Conservation (phyloP, 2,329 filamentous ascomycete genomes). For the Ascochyta pisi region DNA sequence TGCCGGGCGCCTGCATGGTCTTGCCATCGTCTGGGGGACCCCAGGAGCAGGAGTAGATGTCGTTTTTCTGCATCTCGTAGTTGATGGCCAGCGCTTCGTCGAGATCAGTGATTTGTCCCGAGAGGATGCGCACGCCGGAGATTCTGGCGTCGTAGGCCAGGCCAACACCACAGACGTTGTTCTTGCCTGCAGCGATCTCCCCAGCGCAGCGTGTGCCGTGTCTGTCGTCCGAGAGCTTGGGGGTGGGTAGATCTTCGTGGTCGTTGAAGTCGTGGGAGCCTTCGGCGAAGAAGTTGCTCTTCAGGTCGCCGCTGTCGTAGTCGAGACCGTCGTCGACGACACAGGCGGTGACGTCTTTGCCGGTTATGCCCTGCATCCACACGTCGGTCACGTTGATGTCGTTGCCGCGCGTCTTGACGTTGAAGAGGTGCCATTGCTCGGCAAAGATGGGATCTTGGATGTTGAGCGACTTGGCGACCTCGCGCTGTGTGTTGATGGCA, state of each 20-base stretch:
- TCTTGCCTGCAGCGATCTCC: constrained; percentile 89
- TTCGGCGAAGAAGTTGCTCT: constrained; percentile 89
- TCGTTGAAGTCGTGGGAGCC: constrained; percentile 99
- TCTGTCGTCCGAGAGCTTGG: constrained; percentile 80
- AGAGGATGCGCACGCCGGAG: constrained; percentile 90
- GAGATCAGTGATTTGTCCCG: constrained; percentile 85
- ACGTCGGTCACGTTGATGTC: constrained; percentile 96
- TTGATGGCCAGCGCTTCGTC: constrained; percentile 94
- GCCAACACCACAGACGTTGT: constrained; percentile 93
- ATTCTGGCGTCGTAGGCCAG: constrained; percentile 93
- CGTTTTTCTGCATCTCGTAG: constrained; percentile 87
- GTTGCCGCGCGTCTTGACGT: constrained; percentile 79
- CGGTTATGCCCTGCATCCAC: constrained; percentile 90
- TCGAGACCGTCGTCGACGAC: constrained; percentile 97
- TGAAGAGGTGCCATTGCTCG: constrained; percentile 96
- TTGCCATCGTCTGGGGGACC: constrained; percentile 91
- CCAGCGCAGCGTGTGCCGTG: constrained; percentile 96
- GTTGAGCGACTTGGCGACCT: constrained; percentile 63
- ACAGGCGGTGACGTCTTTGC: constrained; percentile 85
- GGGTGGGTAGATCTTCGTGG: constrained; percentile 76
- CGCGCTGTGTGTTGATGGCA: constrained; percentile 56
- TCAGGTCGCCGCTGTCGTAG: constrained; percentile 92
- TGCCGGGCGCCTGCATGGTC: constrained; percentile 91
- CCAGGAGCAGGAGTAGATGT: constrained; percentile 99
- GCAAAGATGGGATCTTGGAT: constrained; percentile 91